Evolutionary conservation across 2,329 filamentous ascomycete species (phyloP), one percentile per base, ranked within the genome.

Genomic region (Neopestalotiopsis sp.): DNA sequence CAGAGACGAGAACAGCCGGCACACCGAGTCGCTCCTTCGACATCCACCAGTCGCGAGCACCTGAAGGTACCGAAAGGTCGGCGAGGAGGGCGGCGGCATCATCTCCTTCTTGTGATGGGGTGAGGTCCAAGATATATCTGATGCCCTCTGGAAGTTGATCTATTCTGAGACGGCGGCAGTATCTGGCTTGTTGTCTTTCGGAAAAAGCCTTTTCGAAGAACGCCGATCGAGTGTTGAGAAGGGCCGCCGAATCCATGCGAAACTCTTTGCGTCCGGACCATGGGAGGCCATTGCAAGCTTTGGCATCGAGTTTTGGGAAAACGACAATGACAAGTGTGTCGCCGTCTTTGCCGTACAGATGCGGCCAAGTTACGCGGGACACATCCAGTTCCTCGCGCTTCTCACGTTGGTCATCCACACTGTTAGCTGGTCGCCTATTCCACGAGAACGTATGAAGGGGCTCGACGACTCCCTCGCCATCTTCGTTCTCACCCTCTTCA

Each of bases 71-170:
- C 13, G 86, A 90, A 13, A 91, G 74, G 68, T 89, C 85, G 0
- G 87, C 87, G 68, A 90, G 82, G 69, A 88, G 81, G 30, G 88
- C 85, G 1, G 90, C 86, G 10, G 89, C 84, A 13, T 91, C 90
- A 2, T 92, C 89, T 1, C 89, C 91, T 74, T 91, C 86, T 0
- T 79, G 79, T 0, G 87, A 85, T 0, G 90, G 90, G 0, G 89
- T 91, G 13, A 92, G 81, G 72, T 93, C 90, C 45, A 93, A 73
- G 20, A 91, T 79, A 71, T 87, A 92, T 68, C 85, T 84, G 74
- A 91, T 79, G 0, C 83, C 85, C 10, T 2, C 12, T 7, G 65
- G 65, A 14, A 67, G 49, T 10, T 30, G 9, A n/a, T 59, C 17
- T 6, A 58, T 24, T n/a, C 13, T 38, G 30, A n/a, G 64, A 9